Conservation (phyloP, 2,329 filamentous ascomycete genomes). For the Aspergillus sp. region DNA sequence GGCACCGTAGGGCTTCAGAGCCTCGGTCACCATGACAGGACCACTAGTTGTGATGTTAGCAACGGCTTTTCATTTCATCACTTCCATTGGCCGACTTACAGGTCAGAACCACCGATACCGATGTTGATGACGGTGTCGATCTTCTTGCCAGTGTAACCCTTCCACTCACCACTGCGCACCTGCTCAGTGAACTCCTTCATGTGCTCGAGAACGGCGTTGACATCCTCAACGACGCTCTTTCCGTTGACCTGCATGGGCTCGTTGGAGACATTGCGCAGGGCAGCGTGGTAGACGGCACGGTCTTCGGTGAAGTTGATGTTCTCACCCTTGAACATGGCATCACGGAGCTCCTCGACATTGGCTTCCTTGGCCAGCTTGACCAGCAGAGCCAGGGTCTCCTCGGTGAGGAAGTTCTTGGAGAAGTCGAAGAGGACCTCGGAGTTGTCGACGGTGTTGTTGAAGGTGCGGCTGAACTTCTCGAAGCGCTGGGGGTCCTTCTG, state of each 20-base stretch:
- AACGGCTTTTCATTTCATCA: background rate
- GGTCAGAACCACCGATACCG: constrained; percentile 95
- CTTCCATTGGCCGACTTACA: constrained; percentile 62
- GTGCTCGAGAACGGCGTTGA: constrained; percentile 88
- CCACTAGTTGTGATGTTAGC: constrained; percentile 59
- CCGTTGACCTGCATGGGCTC: constrained; percentile 83
- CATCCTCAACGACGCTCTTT: constrained; percentile 88
- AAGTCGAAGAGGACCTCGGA: constrained; percentile 96
- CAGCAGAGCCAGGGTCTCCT: constrained; percentile 85
- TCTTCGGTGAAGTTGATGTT: constrained; percentile 99
- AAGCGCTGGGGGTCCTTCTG: constrained; percentile 85
- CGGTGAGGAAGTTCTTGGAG: constrained; percentile 96
- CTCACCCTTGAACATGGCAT: constrained; percentile 96
- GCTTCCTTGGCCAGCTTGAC: constrained; percentile 91
- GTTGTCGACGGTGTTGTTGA: constrained; percentile 74
- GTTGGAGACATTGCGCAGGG: constrained; percentile 85
- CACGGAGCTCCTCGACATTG: constrained; percentile 85
- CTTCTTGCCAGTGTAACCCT: constrained; percentile 95
- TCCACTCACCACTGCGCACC: constrained; percentile 93
- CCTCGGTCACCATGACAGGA: constrained; percentile 98
- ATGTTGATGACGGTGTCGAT: constrained; percentile 96
- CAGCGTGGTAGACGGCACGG: constrained; percentile 92
- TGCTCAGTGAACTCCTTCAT: constrained; percentile 99
- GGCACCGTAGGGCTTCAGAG: constrained; percentile 90
- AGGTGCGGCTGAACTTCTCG: constrained; percentile 83